A percentile compares a stretch with the other conserved stretches of the same genome.
Conservation (phyloP, 768 basidiomycete species). For the Pleurotus eryngii region DNA sequence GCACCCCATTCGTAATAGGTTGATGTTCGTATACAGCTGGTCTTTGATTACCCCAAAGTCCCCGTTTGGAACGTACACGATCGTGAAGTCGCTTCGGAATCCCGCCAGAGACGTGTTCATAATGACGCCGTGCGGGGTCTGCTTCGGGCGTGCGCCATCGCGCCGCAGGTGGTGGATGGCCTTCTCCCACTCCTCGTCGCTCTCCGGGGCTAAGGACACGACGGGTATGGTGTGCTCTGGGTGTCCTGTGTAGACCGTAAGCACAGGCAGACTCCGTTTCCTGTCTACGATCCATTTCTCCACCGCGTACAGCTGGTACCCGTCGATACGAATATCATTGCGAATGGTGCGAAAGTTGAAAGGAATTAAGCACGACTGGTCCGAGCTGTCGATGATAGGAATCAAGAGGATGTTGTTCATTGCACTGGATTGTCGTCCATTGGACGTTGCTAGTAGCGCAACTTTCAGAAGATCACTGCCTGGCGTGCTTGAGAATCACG, state of each 20-base stretch:
- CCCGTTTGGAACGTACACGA: constrained; percentile 74
- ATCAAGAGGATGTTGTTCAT: constrained; percentile 10
- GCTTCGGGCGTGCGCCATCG: constrained; percentile 70
- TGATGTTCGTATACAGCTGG: constrained; percentile 77
- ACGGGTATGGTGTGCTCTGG: constrained; percentile 59
- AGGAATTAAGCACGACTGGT: constrained; percentile 18
- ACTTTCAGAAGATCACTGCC: too few species aligned
- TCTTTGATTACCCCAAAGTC: constrained; percentile 61
- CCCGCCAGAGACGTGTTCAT: constrained; percentile 84
- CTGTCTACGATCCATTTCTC: constrained; percentile 83
- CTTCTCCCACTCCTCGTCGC: constrained; percentile 53
- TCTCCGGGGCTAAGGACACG: constrained; percentile 39
- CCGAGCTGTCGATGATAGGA: background rate
- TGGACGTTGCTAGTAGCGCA: too few species aligned
- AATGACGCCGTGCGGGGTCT: constrained; percentile 66
- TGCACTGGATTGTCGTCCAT: too few species aligned
- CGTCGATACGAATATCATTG: constrained; percentile 46
- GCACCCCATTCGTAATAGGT: constrained; percentile 80
- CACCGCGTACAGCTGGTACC: constrained; percentile 83
- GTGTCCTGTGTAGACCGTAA: constrained; percentile 79
- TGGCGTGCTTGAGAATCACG: too few species aligned
- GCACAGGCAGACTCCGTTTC: constrained; percentile 51
- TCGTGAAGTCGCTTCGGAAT: constrained; percentile 85
- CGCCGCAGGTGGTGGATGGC: constrained; percentile 54
- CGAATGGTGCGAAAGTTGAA: constrained; percentile 48